Conservation (phyloP, 768 basidiomycete species). For the Boletus rubescentipes region DNA sequence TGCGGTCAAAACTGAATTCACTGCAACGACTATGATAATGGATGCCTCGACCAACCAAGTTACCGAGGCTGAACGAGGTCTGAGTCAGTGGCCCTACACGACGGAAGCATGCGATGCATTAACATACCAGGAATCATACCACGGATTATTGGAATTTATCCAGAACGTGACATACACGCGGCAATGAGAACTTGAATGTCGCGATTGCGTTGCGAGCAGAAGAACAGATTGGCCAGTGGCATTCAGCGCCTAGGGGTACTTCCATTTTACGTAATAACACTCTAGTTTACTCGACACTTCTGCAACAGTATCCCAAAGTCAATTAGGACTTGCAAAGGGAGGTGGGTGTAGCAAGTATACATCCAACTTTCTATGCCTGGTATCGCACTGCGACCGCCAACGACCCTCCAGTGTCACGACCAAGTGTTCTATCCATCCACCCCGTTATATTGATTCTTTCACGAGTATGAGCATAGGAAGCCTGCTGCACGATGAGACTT, state of each 20-base stretch:
- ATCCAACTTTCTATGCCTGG: constrained; percentile 12
- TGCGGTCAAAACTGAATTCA: constrained; percentile 19
- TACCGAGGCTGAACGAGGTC: constrained; percentile 9
- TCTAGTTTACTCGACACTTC: no score
- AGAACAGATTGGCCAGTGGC: background rate
- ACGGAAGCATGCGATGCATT: background rate
- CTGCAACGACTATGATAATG: background rate
- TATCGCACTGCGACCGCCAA: background rate
- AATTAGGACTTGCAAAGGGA: background rate
- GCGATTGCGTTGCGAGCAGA: no score
- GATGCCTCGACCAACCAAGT: constrained; percentile 24
- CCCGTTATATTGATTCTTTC: constrained; percentile 27
- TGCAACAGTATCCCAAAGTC: background rate
- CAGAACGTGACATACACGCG: background rate
- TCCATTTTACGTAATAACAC: background rate
- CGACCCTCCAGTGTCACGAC: background rate
- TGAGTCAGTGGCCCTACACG: background rate
- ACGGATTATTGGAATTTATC: background rate
- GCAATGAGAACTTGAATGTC: background rate
- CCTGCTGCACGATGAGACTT: constrained; percentile 30
- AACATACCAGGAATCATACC: constrained; percentile 20
- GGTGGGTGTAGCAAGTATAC: constrained; percentile 1
- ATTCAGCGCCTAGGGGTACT: no score
- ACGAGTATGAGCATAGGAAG: constrained; percentile 14
- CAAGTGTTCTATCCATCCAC: background rate